A percentile compares a stretch with the other conserved stretches of the same genome.
Conservation (phyloP, 495 filamentous ascomycete genomes). For the Annulohypoxylon nitens region DNA sequence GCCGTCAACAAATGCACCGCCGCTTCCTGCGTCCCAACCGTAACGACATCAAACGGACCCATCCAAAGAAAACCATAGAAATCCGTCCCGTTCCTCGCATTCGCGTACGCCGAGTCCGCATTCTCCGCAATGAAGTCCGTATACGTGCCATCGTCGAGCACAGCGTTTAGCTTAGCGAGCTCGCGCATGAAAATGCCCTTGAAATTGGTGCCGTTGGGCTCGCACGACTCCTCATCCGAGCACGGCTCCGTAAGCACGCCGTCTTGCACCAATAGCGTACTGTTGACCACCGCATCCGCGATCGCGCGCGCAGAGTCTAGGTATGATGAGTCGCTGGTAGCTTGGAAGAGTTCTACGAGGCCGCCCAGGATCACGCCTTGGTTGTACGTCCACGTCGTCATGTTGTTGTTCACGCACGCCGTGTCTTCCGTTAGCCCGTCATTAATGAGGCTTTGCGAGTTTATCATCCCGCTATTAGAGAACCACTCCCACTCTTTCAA, state of each 20-base stretch:
- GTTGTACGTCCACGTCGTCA: constrained; percentile 77
- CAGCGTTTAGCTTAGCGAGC: constrained; percentile 66
- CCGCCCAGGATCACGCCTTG: constrained; percentile 80
- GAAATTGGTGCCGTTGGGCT: constrained; percentile 73
- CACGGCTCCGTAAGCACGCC: constrained; percentile 73
- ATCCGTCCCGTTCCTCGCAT: constrained; percentile 62
- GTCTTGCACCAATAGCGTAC: constrained; percentile 59
- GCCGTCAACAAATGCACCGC: constrained; percentile 72
- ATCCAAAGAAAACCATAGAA: constrained; percentile 69
- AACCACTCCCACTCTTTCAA: constrained; percentile 75
- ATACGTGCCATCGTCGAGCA: constrained; percentile 61
- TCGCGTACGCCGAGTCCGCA: constrained; percentile 68
- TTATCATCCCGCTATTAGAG: constrained; percentile 70
- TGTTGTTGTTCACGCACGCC: constrained; percentile 72
- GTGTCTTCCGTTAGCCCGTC: constrained; percentile 68
- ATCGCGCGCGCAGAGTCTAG: constrained; percentile 67
- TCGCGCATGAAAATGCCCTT: constrained; percentile 80
- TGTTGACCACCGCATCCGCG: constrained; percentile 67
- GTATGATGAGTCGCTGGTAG: constrained; percentile 55
- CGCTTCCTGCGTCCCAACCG: constrained; percentile 70
- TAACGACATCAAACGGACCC: constrained; percentile 61
- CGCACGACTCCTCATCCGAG: constrained; percentile 63
- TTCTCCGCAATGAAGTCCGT: constrained; percentile 66
- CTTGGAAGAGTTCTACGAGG: constrained; percentile 68
- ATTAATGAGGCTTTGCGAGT: constrained; percentile 70